Evolutionary conservation across 2,329 filamentous ascomycete species (phyloP), one percentile per base, ranked within the genome.

Genomic region (Emergomyces africanus): DNA sequence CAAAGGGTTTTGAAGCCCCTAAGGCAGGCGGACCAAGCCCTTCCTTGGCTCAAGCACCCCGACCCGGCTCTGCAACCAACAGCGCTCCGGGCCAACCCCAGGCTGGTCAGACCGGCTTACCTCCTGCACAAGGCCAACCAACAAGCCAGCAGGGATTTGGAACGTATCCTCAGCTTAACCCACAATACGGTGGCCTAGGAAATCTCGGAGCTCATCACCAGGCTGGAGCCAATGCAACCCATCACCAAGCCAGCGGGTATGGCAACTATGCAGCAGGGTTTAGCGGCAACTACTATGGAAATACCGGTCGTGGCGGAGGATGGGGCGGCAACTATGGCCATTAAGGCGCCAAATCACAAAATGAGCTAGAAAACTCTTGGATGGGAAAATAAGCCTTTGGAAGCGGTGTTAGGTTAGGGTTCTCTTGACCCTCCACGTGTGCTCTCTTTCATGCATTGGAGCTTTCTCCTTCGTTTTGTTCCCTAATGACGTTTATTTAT

Each of bases 11-110:
- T 62, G 79, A 79, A 62, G 77, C 82, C 23, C 74, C 78, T 53
- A 83, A 84, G 73, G 72, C 75, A 54, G 78, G 77, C 49, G 80
- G 82, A 12, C 82, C 83, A 33, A 84, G 82, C 63, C 83, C 83
- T 30, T 81, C 80, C 12, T 75, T 85, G 44, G 81, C 81, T 53
- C 83, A 85, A 68, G 81, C 81, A 50, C 82, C 82, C 64, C 81
- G 83, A 62, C 83, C 83, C 44, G 82, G 81, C 48, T 85, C 83
- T 42, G 82, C 83, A 8, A 80, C 81, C 35, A 85, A 84, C 72
- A 83, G 76, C 66, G 77, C 75, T 28, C 78, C 76, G 44, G 77
- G 78, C 50, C 79, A 81, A 66, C 74, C 76, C 41, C 68, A 73
- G 63, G 70, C 70, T 58, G 59, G 57, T 15, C 81, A 82, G 66